Base-by-base conservation (phyloP, 441 rosid genomes). In the Macaranga tanarius region DNA sequence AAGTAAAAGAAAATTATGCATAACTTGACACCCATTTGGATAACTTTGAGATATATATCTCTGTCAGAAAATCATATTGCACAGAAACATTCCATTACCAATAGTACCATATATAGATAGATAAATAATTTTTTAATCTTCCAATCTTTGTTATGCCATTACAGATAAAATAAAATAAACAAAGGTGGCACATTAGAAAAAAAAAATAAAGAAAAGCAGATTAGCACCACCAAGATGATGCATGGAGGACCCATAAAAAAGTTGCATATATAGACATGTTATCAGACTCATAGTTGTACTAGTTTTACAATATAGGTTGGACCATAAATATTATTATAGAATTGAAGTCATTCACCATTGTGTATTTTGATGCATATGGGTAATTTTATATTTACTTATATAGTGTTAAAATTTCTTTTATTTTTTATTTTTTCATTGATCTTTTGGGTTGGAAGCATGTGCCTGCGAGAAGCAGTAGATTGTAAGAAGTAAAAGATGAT, bases 401-500 rank as follows among this genome's bases (percentile, higher is more conserved):
- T 22, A n/a, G 71, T 10, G 58, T 52, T 50, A 54, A 52, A 47
- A 47, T 2, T 11, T 11, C 15, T 20, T 31, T 47, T 0, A 5
- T 47, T 47, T 48, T 3, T 17, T 26, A 11, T 23, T 7, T 23
- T 59, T 0, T 0, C 10, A 5, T 16, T 1, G 3, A 48, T 51
- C 45, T 22, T 28, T 70, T 60, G 75, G 74, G 84, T 77, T 79
- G 87, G 84, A 51, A 80, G 83, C 85, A 85, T 85, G 89, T 81
- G 86, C 77, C 82, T 82, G 90, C 84, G 74, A 68, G 28, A 31
- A 67, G 65, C 76, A 71, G 81, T 59, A 73, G 57, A 62, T 63
- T 77, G 86, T 78, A 86, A 82, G 85, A 76, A 76, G 82, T 59
- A 78, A 82, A 81, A 79, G 81, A 81, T 52, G 81, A 64, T 84